Evolutionary conservation across 106 monocot species (phyloP).

Genomic region (Dactylorhiza incarnata): DNA sequence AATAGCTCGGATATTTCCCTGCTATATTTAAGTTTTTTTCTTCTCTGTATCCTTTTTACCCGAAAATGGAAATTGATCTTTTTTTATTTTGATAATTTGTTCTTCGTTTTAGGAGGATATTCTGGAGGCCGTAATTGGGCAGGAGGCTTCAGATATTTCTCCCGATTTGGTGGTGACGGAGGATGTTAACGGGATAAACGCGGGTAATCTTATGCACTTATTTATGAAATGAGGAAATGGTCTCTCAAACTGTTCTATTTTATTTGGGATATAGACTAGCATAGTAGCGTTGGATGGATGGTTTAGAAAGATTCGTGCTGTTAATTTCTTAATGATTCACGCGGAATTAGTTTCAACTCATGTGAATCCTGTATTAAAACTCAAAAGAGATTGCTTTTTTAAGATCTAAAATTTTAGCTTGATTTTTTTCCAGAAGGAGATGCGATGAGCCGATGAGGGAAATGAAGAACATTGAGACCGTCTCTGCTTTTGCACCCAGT

Average conservation of each 20-base stretch:
- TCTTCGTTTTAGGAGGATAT: conserved; percentile 14
- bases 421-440: no score
- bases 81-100: background rate
- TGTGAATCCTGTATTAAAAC: no score
- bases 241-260: background rate
- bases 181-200: conserved; percentile 18
- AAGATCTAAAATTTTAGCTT: no score
- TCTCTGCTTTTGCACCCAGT: no score
- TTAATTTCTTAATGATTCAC: no score
- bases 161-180: conserved; percentile 20
- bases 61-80: background rate
- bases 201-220: conserved; percentile 7
- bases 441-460: no score
- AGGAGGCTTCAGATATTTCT: conserved; percentile 8
- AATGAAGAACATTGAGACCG: no score
- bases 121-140: conserved; percentile 9
- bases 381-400: no score
- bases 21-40: conserved; percentile 2
- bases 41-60: background rate
- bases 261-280: background rate
- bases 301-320: no score
- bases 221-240: background rate
- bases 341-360: no score
- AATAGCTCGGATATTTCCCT: conserved; percentile 19
- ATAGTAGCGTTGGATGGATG: no score